phyloP scores from a whole-genome alignment of 768 basidiomycete species.

The Mrakia hoshinonis region DNA sequence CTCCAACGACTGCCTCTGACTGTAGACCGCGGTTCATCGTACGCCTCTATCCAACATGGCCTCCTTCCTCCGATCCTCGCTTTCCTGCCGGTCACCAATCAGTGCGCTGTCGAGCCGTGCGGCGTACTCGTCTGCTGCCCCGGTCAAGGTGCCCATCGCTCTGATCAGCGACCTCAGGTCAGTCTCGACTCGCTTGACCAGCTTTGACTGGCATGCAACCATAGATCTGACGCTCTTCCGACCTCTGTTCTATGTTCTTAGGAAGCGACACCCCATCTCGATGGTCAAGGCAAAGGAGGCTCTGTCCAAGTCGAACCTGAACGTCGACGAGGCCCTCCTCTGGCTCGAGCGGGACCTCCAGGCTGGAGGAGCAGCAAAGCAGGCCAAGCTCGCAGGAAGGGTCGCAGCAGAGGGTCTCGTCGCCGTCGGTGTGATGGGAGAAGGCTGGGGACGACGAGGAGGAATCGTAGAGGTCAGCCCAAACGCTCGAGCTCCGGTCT shows the following conservation, averaged over 20 bases:
- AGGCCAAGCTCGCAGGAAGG: slow-evolving; percentile 72
- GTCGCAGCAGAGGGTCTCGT: slow-evolving; percentile 69
- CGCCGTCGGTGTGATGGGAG: slow-evolving; percentile 62
- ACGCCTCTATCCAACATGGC: slow-evolving; percentile 2
- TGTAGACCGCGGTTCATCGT: too few species aligned
- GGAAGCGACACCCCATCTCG: slow-evolving; percentile 61
- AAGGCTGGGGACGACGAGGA: slow-evolving; percentile 47
- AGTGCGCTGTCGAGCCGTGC: neutral
- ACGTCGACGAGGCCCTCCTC: slow-evolving; percentile 60
- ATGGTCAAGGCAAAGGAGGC: slow-evolving; percentile 84
- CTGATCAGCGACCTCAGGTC: slow-evolving; percentile 73
- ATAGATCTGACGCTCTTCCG: neutral
- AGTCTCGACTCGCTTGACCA: neutral
- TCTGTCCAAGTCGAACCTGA: slow-evolving; percentile 61
- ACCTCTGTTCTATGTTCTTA: neutral
- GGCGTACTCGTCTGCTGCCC: slow-evolving; percentile 45
- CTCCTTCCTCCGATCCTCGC: slow-evolving; percentile 10
- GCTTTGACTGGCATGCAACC: neutral
- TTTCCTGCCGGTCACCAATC: neutral
- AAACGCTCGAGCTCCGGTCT: slow-evolving; percentile 43
- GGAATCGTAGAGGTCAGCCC: slow-evolving; percentile 44
- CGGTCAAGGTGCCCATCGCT: slow-evolving; percentile 58
- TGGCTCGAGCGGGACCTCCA: slow-evolving; percentile 74
- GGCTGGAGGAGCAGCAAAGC: slow-evolving; percentile 64
- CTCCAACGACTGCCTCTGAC: neutral